Base-by-base conservation (phyloP, 2,329 filamentous ascomycete species). In the Neobulgaria alba region DNA sequence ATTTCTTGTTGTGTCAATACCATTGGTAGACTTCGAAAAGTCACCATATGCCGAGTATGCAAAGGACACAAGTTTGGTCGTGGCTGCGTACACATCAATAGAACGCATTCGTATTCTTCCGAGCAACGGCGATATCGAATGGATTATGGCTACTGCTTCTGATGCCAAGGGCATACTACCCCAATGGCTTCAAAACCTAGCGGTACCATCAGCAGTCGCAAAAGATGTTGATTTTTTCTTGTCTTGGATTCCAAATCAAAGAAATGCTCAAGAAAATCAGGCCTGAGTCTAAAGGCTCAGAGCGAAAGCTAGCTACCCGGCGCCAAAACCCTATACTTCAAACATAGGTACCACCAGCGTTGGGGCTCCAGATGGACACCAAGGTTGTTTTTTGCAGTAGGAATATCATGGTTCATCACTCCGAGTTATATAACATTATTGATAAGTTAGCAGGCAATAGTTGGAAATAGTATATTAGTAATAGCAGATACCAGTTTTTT, bases 91-190 rank as follows among this genome's bases (percentile, higher is more conserved):
- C 53, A 73, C 69, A 19, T 80, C 76, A 48, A 67, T 87, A 1
- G 83, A 88, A 64, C 63, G 74, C 33, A 63, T 82, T 23, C 39
- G 56, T 36, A 33, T 57, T 29, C 29, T 57, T 16, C 50, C 53
- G 4, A 51, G 41, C 3, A 56, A 52, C n/a, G 63, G 64, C 1
- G 58, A 63, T 14, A 68, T 85, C 34, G 78, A 82, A 60, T 92
- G 85, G 85, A 66, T 81, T 43, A 89, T 90, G 82, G 82, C 77
- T 7, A 89, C 84, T 8, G 73, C 79, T 9, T 82, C 78, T 44
- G 75, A 89, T 58, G 84, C 84, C 0, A 69, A 70, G 39, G 85
- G 85, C 0, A 60, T 71, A 19, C 54, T 89, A 41, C 85, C 85
- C 0, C 66, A 71, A 57, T 78, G 69, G 66, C 57, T 82, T 50